phyloP scores from a whole-genome alignment of 108 stramenopile genomes.

The Licmophora abbreviata region DNA sequence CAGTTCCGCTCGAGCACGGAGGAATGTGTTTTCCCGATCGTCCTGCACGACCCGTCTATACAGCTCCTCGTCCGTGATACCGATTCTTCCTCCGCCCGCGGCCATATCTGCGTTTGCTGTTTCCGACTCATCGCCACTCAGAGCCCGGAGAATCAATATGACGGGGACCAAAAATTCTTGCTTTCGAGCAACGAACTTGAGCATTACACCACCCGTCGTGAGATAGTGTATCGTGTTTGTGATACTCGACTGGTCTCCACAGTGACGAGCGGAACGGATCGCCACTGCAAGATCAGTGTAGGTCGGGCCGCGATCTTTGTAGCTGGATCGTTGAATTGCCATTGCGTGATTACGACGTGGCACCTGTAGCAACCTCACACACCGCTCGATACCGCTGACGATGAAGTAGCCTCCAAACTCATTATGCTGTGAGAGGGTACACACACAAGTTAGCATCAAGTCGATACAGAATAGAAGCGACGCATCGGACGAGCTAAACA shows the following conservation, averaged over 20 bases:
- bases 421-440: conserved; percentile 71
- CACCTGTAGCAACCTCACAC: conserved; percentile 92
- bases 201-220: conserved; percentile 87
- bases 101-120: conserved; percentile 2
- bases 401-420: conserved; percentile 98
- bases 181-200: conserved; percentile 85
- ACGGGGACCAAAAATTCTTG: conserved; percentile 94
- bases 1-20: conserved; percentile 86
- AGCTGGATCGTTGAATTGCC: conserved; percentile 85
- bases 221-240: conserved; percentile 96
- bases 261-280: conserved; percentile 68
- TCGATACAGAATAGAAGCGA: no score
- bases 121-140: conserved; percentile 37
- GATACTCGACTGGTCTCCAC: conserved; percentile 80
- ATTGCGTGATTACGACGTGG: conserved; percentile 88
- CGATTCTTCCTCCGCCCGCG: conserved; percentile 19
- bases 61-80: conserved; percentile 88
- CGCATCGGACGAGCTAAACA: conserved; percentile 6
- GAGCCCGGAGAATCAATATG: conserved; percentile 82
- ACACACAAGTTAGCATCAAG: background rate
- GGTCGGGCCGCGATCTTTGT: conserved; percentile 83
- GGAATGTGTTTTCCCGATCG: conserved; percentile 83
- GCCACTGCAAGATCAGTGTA: conserved; percentile 86
- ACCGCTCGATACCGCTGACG: conserved; percentile 93
- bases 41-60: conserved; percentile 83